Evolutionary conservation across 768 basidiomycete species (phyloP).

Genomic region (Lactifluus hygrophoroides): DNA sequence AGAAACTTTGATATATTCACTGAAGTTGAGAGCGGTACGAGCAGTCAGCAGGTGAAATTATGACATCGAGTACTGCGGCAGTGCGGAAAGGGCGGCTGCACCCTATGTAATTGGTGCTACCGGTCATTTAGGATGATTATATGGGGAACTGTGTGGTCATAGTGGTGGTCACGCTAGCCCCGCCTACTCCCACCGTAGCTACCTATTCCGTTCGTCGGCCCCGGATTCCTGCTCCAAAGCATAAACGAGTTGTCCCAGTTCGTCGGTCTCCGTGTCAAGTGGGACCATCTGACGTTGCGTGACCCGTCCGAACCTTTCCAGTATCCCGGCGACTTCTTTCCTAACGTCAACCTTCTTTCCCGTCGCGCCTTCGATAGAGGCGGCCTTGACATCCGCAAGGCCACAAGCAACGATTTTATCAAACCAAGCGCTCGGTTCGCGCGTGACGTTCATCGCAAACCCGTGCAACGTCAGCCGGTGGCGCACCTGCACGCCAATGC

Average conservation of each 20-base stretch:
- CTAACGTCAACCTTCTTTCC: slow-evolving; percentile 34
- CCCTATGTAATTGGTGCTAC: background rate
- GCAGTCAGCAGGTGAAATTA: background rate
- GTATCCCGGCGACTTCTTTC: slow-evolving; percentile 44
- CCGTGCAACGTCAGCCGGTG: slow-evolving; percentile 94
- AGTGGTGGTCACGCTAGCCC: background rate
- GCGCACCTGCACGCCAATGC: slow-evolving; percentile 94
- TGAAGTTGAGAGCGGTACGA: slow-evolving; percentile 28
- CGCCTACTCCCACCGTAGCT: background rate
- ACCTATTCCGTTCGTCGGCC: slow-evolving; percentile 11
- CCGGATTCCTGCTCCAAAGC: slow-evolving; percentile 22
- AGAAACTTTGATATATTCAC: slow-evolving; percentile 63
- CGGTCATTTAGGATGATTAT: no score
- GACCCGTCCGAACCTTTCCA: slow-evolving; percentile 24
- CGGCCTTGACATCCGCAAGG: slow-evolving; percentile 71
- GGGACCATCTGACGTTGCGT: slow-evolving; percentile 27
- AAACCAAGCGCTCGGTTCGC: slow-evolving; percentile 80
- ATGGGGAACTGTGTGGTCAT: no score
- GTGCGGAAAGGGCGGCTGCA: background rate
- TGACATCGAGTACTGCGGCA: background rate
- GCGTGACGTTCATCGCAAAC: slow-evolving; percentile 85
- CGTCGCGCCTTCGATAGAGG: slow-evolving; percentile 47
- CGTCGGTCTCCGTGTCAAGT: slow-evolving; percentile 21
- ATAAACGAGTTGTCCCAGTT: slow-evolving; percentile 23
- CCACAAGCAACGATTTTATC: slow-evolving; percentile 87